Evolutionary conservation across 1,284 basidiomycete species (phyloP).

Genomic region (Exobasidium rhododendri): DNA sequence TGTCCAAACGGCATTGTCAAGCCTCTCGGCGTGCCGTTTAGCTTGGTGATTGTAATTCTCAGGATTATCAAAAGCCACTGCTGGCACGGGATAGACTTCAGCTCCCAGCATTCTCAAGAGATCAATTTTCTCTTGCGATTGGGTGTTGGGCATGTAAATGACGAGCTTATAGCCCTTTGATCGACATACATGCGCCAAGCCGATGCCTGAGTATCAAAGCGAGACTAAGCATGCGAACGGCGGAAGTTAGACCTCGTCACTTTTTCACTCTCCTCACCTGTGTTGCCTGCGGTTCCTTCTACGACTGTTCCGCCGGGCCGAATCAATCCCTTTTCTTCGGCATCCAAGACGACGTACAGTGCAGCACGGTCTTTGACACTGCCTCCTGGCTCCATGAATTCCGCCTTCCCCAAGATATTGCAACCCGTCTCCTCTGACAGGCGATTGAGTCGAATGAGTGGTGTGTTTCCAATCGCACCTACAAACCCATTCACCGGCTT

Average conservation of each 20-base stretch:
- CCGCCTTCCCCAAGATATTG: conserved; percentile 87
- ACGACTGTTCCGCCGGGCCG: conserved; percentile 90
- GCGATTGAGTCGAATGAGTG: conserved; percentile 64
- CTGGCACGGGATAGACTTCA: conserved; percentile 84
- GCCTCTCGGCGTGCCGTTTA: conserved; percentile 73
- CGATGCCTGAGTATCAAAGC: no score
- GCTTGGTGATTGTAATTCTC: conserved; percentile 99
- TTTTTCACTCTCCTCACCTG: conserved; percentile 59
- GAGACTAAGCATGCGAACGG: no score
- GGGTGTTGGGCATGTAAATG: conserved; percentile 98
- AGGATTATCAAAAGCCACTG: conserved; percentile 93
- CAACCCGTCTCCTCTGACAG: conserved; percentile 87
- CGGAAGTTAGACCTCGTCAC: not conserved
- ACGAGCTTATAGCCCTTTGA: conserved; percentile 92
- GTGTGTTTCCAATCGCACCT: conserved; percentile 89
- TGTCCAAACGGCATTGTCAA: conserved; percentile 96
- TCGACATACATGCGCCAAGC: conserved; percentile 86
- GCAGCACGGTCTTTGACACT: conserved; percentile 98
- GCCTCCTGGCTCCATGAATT: conserved; percentile 98
- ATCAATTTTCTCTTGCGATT: conserved; percentile 94
- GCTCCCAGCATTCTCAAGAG: conserved; percentile 93
- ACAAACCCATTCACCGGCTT: conserved; percentile 64
- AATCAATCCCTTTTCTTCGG: conserved; percentile 74
- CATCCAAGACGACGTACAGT: conserved; percentile 80
- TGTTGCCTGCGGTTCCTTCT: conserved; percentile 98